A percentile compares a stretch with the other conserved stretches of the same genome.
These are phyloP conservation scores for Funneliformis mosseae DNA, from an alignment of 192 early-diverging fungal genomes.

Conservation along the genomic window DNA sequence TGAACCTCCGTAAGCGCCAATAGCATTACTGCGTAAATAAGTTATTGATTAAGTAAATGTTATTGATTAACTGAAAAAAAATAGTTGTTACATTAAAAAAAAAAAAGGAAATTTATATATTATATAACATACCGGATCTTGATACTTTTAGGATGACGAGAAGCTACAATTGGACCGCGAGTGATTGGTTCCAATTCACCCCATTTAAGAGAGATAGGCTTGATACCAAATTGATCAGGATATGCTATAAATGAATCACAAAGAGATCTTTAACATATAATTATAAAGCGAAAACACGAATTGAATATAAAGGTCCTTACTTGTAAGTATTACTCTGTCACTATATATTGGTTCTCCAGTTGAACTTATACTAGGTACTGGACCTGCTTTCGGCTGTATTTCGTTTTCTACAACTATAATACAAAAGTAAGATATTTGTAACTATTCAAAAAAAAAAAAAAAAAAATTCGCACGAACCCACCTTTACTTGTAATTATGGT, in stretches of 20 bases:
- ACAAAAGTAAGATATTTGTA: neutral
- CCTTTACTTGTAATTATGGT: neutral
- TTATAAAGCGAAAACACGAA: neutral
- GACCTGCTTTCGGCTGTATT: neutral
- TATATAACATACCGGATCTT: slow-evolving; percentile 65
- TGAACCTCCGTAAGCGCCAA: slow-evolving; percentile 90
- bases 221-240: slow-evolving; percentile 62
- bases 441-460: neutral
- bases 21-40: slow-evolving; percentile 70
- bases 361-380: neutral
- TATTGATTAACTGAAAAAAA: neutral
- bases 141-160: slow-evolving; percentile 72
- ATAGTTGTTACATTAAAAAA: neutral
- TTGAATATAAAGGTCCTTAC: neutral
- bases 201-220: slow-evolving; percentile 78
- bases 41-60: too few relatives aligned
- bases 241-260: slow-evolving; percentile 45
- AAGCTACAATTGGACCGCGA: slow-evolving; percentile 88
- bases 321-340: neutral
- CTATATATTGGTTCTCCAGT: slow-evolving; percentile 5
- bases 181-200: slow-evolving; percentile 67
- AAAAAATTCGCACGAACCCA: neutral
- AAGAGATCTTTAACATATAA: neutral
- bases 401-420: slow-evolving; percentile 7
- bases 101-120: too few relatives aligned